Percentiles rank a stretch among this genome's conserved stretches.
phyloP scores from a whole-genome alignment of 371 early-diverging fungal species.

The Chytridiales sp. region DNA sequence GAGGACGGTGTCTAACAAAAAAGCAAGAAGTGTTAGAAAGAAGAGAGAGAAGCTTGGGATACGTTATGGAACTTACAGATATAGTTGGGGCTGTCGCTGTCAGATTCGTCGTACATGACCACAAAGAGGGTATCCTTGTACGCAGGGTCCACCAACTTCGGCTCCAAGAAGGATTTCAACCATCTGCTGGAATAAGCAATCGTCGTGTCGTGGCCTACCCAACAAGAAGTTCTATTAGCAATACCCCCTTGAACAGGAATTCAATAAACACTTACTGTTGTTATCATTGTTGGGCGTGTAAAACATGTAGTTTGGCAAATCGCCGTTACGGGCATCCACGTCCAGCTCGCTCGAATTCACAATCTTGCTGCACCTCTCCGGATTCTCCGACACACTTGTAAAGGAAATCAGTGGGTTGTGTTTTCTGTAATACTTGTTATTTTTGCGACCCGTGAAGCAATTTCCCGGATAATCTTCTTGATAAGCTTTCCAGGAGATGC shows the following conservation, averaged over 20 bases:
- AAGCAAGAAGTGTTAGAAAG: slow-evolving; percentile 6
- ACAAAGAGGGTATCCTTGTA: slow-evolving; percentile 57
- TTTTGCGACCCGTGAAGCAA: slow-evolving; percentile 42
- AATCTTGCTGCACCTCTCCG: slow-evolving; percentile 48
- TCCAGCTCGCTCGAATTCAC: slow-evolving; percentile 54
- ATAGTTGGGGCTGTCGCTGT: slow-evolving; percentile 10
- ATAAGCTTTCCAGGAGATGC: slow-evolving; percentile 65
- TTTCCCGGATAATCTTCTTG: slow-evolving; percentile 61
- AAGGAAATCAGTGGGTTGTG: slow-evolving; percentile 65
- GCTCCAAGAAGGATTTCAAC: slow-evolving; percentile 55
- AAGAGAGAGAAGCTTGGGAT: neutral
- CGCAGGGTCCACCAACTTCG: slow-evolving; percentile 47
- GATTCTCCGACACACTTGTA: slow-evolving; percentile 51
- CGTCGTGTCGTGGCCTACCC: slow-evolving; percentile 51
- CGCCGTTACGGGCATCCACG: slow-evolving; percentile 46
- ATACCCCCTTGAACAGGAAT: slow-evolving; percentile 26
- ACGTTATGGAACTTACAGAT: slow-evolving; percentile 16
- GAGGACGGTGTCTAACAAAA: slow-evolving; percentile 17
- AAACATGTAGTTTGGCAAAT: slow-evolving; percentile 60
- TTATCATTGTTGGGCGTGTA: slow-evolving; percentile 58
- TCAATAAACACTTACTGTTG: no score
- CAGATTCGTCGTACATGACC: slow-evolving; percentile 55
- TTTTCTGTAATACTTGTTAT: slow-evolving; percentile 48
- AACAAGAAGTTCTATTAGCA: neutral
- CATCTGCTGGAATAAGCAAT: slow-evolving; percentile 54